Percentiles rank a stretch among this genome's conserved stretches.
Conservation (phyloP, 345 rosid species). For the Citrus maxima region DNA sequence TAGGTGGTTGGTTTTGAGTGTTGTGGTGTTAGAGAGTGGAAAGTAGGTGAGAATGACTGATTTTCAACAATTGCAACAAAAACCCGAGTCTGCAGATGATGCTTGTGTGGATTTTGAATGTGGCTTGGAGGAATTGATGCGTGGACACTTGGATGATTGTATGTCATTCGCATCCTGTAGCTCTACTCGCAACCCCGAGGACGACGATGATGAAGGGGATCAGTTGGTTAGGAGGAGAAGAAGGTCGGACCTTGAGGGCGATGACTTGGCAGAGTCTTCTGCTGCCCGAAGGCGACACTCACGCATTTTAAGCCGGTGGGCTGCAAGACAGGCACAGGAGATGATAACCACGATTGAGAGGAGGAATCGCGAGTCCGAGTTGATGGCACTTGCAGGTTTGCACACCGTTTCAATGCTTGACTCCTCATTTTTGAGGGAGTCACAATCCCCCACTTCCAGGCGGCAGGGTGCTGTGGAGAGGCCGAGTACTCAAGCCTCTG, state of each 20-base stretch:
- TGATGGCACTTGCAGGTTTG: slow-evolving; percentile 94
- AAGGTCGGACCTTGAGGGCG: slow-evolving; percentile 86
- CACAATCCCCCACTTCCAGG: slow-evolving; percentile 70
- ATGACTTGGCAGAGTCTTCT: slow-evolving; percentile 90
- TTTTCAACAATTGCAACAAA: slow-evolving; percentile 66
- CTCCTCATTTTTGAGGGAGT: slow-evolving; percentile 88
- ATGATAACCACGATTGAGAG: slow-evolving; percentile 97
- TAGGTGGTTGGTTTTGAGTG: slow-evolving; percentile 24
- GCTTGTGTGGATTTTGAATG: slow-evolving; percentile 59
- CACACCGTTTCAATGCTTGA: slow-evolving; percentile 97
- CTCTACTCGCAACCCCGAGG: slow-evolving; percentile 59
- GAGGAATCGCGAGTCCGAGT: slow-evolving; percentile 91
- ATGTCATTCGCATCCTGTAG: slow-evolving; percentile 86
- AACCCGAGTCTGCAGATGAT: slow-evolving; percentile 66
- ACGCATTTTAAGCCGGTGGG: slow-evolving; percentile 82
- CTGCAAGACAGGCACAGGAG: slow-evolving; percentile 97
- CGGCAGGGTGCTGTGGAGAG: slow-evolving; percentile 75
- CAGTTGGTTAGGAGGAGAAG: slow-evolving; percentile 79
- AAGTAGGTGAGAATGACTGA: slow-evolving; percentile 63
- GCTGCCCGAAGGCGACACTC: slow-evolving; percentile 90
- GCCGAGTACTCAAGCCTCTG: slow-evolving; percentile 84
- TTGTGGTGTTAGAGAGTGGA: slow-evolving; percentile 5
- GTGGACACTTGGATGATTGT: slow-evolving; percentile 84
- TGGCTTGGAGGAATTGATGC: slow-evolving; percentile 88
- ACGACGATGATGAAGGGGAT: slow-evolving; percentile 76